phyloP scores from a whole-genome alignment of 768 basidiomycete genomes.

The Phaeolepiota aurea region DNA sequence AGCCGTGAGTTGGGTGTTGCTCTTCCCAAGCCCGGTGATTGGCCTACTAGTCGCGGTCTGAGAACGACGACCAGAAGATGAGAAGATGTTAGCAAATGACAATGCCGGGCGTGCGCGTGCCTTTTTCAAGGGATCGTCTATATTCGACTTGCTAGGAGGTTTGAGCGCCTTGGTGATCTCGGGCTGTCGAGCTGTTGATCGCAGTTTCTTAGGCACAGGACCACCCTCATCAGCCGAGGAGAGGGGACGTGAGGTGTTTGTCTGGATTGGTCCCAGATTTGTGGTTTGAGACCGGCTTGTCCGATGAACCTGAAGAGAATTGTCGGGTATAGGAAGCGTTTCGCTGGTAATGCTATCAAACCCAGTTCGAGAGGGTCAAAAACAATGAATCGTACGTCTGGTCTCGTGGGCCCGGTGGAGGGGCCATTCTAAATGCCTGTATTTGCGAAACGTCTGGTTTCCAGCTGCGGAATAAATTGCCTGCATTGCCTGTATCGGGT shows the following conservation, averaged over 20 bases:
- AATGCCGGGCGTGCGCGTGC: slow-evolving; percentile 86
- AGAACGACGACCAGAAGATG: slow-evolving; percentile 74
- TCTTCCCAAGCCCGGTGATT: slow-evolving; percentile 41
- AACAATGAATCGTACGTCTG: slow-evolving; percentile 42
- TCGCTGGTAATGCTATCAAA: background rate
- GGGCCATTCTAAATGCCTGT: slow-evolving; percentile 53
- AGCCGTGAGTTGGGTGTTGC: slow-evolving; percentile 32
- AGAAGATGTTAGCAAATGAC: slow-evolving; percentile 83
- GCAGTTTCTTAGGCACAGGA: slow-evolving; percentile 67
- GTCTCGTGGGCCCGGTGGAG: slow-evolving; percentile 45
- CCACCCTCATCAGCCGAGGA: slow-evolving; percentile 81
- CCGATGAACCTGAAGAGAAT: slow-evolving; percentile 48
- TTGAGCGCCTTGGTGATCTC: slow-evolving; percentile 43
- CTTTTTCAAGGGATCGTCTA: slow-evolving; percentile 78
- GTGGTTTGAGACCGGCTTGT: slow-evolving; percentile 33
- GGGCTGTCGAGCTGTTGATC: slow-evolving; percentile 51
- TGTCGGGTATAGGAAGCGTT: slow-evolving; percentile 29
- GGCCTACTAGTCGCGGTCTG: slow-evolving; percentile 64
- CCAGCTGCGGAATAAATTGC: slow-evolving; percentile 49
- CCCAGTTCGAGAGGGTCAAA: slow-evolving; percentile 12
- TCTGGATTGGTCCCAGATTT: slow-evolving; percentile 33
- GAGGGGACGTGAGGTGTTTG: slow-evolving; percentile 54
- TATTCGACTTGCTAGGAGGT: slow-evolving; percentile 46
- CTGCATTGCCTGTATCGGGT: slow-evolving; percentile 51
- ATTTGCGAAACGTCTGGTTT: slow-evolving; percentile 42